Evolutionary conservation across 2,329 filamentous ascomycete genomes (phyloP).

Genomic region (Penicillium sp.): DNA sequence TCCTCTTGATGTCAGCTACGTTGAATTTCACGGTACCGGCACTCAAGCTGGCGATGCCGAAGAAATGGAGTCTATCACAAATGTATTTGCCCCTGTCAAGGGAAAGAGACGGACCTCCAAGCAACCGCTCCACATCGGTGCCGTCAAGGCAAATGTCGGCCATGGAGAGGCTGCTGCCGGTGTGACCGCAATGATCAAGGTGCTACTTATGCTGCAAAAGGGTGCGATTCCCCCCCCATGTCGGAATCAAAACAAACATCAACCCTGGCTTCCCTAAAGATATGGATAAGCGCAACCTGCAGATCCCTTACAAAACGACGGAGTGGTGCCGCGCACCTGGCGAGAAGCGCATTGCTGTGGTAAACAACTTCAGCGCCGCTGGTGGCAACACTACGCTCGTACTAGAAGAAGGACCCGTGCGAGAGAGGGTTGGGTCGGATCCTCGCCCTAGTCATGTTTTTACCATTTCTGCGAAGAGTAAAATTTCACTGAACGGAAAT

Average conservation of each 20-base stretch:
- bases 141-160: constrained; percentile 40
- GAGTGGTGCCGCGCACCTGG: too few relatives aligned
- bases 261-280: not conserved
- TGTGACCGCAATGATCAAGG: constrained; percentile 53
- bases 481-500: too few relatives aligned
- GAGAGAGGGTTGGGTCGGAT: constrained; percentile 48
- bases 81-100: constrained; percentile 25
- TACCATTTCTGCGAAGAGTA: too few relatives aligned
- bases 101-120: not conserved
- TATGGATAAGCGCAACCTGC: not conserved
- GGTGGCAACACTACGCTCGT: constrained; percentile 48
- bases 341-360: not conserved
- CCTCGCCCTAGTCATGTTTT: too few relatives aligned
- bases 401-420: constrained; percentile 34
- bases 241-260: constrained; percentile 56
- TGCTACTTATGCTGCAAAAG: constrained; percentile 63
- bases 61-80: constrained; percentile 36
- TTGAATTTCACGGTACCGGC: constrained; percentile 42
- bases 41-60: constrained; percentile 39
- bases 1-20: constrained; percentile 37
- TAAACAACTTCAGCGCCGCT: constrained; percentile 63
- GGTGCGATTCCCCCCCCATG: constrained; percentile 62
- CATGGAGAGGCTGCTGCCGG: constrained; percentile 45
- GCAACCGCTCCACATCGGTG: not conserved
- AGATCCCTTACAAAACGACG: too few relatives aligned